A percentile compares a stretch with the other conserved stretches of the same genome.
These are phyloP conservation scores for Tetrahymena malaccensis DNA, from an alignment of 73 alveolate genomes.

Conservation along the genomic window DNA sequence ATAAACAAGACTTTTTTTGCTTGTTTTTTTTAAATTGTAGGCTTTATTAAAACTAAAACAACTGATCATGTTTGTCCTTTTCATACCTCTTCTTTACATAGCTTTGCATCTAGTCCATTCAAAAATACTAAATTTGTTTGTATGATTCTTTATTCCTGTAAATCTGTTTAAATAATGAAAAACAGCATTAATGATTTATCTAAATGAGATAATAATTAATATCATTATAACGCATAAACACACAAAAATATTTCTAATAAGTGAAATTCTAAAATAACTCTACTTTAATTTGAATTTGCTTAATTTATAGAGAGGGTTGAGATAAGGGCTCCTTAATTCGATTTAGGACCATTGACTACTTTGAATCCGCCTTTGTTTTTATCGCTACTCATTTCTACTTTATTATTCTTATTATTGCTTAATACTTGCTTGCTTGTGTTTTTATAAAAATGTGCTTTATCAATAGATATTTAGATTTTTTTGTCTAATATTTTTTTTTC, in stretches of 20 bases:
- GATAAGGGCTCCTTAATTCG: not conserved
- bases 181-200: not conserved
- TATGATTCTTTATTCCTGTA: not conserved
- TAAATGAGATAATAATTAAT: not conserved
- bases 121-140: not conserved
- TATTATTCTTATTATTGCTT: not conserved
- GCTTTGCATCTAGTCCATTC: not conserved
- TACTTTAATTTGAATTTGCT: not conserved
- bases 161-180: not conserved
- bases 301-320: not conserved
- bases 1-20: not conserved
- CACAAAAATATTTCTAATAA: not conserved
- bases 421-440: not conserved
- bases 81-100: not conserved
- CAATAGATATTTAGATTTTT: not conserved
- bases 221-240: not conserved
- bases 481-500: not conserved
- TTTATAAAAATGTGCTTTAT: not conserved
- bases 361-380: not conserved
- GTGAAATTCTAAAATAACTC: not conserved
- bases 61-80: not conserved
- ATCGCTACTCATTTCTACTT: not conserved
- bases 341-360: not conserved
- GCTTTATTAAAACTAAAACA: not conserved
- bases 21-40: not conserved